Conservation (phyloP, 495 filamentous ascomycete species). For the Aspergillus mulundensis region DNA sequence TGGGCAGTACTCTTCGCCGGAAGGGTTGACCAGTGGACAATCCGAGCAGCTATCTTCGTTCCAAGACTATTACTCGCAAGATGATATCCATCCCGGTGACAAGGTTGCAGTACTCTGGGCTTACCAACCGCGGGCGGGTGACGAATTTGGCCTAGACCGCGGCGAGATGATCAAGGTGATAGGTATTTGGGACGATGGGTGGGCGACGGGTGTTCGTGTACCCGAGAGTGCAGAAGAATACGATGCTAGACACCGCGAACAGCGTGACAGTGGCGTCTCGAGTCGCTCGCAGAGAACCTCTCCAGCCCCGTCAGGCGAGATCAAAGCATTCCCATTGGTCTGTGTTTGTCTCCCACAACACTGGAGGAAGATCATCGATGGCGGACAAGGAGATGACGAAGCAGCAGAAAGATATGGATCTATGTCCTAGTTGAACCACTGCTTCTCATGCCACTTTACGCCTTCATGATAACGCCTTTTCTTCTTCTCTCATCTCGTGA, state of each 20-base stretch:
- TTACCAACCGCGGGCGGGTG: conserved; percentile 86
- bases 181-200: conserved; percentile 99
- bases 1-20: conserved; percentile 76
- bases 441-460: conserved; percentile 36
- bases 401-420: conserved; percentile 10
- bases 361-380: conserved; percentile 96
- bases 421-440: conserved; percentile 5
- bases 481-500: conserved; percentile 11
- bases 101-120: conserved; percentile 93
- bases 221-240: conserved; percentile 84
- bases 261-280: conserved; percentile 91
- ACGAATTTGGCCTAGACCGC: conserved; percentile 90
- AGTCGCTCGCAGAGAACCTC: conserved; percentile 69
- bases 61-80: conserved; percentile 97
- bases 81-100: conserved; percentile 90
- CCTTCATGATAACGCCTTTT: conserved; percentile 41
- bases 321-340: conserved; percentile 97
- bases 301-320: conserved; percentile 70
- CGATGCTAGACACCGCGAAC: conserved; percentile 67
- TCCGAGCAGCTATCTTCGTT: conserved; percentile 94
- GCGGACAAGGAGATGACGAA: conserved; percentile 43
- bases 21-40: conserved; percentile 78
- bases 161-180: conserved; percentile 99
- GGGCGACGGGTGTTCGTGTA: conserved; percentile 89
- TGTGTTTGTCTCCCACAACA: conserved; percentile 97